A percentile compares a stretch with the other conserved stretches of the same genome.
Evolutionary conservation across 2,329 filamentous ascomycete genomes (phyloP).

Genomic region (Colletotrichum sp.): DNA sequence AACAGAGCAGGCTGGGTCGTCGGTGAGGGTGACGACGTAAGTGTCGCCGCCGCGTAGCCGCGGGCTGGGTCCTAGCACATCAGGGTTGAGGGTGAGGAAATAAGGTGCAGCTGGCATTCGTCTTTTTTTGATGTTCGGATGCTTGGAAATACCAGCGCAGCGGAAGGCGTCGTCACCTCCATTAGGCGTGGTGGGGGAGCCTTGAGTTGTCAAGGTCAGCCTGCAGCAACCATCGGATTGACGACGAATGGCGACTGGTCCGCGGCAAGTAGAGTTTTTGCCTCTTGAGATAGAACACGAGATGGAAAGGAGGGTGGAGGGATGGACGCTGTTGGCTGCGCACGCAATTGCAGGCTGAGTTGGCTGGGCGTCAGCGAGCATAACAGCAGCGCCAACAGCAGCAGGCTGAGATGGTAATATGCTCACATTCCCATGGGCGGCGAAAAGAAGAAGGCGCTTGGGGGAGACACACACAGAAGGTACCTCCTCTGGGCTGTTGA

Average conservation of each 20-base stretch:
- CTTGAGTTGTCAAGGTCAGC: neutral
- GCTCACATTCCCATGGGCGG: slow-evolving; percentile 9
- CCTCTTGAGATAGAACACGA: slow-evolving; percentile 15
- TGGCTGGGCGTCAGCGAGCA: neutral
- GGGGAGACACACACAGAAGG: neutral
- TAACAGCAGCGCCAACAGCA: neutral
- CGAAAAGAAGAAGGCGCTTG: neutral
- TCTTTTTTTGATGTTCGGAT: neutral
- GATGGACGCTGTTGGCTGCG: slow-evolving; percentile 15
- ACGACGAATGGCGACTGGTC: neutral
- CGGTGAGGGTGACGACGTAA: neutral
- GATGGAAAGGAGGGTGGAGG: slow-evolving; percentile 20
- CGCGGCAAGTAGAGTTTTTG: slow-evolving; percentile 6
- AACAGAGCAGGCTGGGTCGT: neutral
- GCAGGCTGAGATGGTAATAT: neutral
- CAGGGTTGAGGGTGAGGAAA: neutral
- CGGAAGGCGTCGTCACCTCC: slow-evolving; percentile 10
- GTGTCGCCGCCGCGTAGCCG: neutral
- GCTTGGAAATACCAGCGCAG: neutral
- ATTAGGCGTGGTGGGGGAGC: neutral
- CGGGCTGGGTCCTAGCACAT: neutral
- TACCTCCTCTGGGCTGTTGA: neutral
- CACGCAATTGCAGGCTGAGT: slow-evolving; percentile 13
- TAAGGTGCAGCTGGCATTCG: neutral
- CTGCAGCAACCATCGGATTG: slow-evolving; percentile 5